These are phyloP conservation scores for Gnaphalium uliginosum DNA, from an alignment of 129 eudicot genomes.

Conservation along the genomic window DNA sequence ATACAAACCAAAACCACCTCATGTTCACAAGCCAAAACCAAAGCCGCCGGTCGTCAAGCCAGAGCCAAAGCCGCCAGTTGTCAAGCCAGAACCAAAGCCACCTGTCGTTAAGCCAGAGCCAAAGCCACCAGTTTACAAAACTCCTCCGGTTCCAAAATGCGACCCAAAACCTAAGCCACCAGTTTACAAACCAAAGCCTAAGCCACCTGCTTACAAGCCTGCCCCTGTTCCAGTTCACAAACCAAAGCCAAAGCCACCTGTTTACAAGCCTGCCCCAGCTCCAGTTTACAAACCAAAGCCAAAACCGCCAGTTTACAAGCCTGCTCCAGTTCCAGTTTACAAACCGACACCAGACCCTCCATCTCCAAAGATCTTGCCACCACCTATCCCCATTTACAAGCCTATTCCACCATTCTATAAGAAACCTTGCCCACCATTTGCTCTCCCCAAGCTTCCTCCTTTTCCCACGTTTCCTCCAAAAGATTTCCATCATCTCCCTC, in stretches of 20 bases:
- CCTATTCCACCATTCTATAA: constrained; percentile 41
- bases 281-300: constrained; percentile 4
- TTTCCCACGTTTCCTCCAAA: constrained; percentile 38
- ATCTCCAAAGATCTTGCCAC: constrained; percentile 12
- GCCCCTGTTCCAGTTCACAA: constrained; percentile 3
- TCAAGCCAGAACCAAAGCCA: constrained; percentile 29
- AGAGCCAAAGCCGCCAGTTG: constrained; percentile 28
- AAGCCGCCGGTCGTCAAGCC: constrained; percentile 29
- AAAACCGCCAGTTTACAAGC: neutral
- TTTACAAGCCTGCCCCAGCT: constrained; percentile 15
- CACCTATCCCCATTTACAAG: constrained; percentile 27
- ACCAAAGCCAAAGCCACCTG: constrained; percentile 20
- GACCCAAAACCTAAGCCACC: constrained; percentile 29
- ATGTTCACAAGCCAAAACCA: constrained; percentile 17
- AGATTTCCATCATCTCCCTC: constrained; percentile 28
- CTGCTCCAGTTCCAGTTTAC: neutral
- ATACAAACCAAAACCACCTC: constrained; percentile 20
- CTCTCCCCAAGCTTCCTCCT: constrained; percentile 41
- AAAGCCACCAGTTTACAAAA: constrained; percentile 18
- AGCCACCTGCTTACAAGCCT: constrained; percentile 18
- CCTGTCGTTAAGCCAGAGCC: constrained; percentile 34
- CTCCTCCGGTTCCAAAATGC: constrained; percentile 17
- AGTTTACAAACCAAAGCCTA: constrained; percentile 25
- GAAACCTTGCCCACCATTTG: constrained; percentile 44
- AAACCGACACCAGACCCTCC: constrained; percentile 34